Evolutionary conservation across 352 stramenopile species (phyloP).

Genomic region (Globisporangium cylindrosporum): DNA sequence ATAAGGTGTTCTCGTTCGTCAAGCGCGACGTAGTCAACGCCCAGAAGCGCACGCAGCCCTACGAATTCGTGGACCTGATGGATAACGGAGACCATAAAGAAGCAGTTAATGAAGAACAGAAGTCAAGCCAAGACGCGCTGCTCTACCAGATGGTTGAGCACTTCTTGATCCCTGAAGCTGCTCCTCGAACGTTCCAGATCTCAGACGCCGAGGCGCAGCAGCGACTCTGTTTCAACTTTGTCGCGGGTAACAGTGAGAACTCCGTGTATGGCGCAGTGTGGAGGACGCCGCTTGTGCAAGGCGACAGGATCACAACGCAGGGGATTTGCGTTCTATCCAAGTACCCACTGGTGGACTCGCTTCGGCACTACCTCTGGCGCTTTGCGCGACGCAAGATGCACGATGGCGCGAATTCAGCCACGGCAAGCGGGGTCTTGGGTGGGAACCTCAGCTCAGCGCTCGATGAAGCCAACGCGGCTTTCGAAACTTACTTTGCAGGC

Average conservation of each 20-base stretch:
- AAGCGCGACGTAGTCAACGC: slow-evolving; percentile 7
- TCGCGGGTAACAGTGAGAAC: slow-evolving; percentile 33
- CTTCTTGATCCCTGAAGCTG: slow-evolving; percentile 43
- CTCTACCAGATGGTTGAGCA: slow-evolving; percentile 34
- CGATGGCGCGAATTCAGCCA: neutral
- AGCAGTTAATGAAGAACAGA: neutral
- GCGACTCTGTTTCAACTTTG: slow-evolving; percentile 52
- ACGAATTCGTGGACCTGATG: slow-evolving; percentile 7
- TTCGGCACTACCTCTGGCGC: slow-evolving; percentile 36
- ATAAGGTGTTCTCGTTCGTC: slow-evolving; percentile 24
- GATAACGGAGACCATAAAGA: neutral
- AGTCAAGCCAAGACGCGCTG: neutral
- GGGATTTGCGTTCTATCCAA: slow-evolving; percentile 57
- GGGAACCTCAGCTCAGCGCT: neutral
- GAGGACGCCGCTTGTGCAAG: slow-evolving; percentile 19
- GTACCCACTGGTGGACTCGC: slow-evolving; percentile 45
- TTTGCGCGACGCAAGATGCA: slow-evolving; percentile 15
- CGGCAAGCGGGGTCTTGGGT: neutral
- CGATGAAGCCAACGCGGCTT: neutral
- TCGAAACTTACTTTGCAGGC: neutral
- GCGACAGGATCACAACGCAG: slow-evolving; percentile 7
- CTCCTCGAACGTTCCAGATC: slow-evolving; percentile 11
- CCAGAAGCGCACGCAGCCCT: slow-evolving; percentile 2
- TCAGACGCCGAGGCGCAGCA: slow-evolving; percentile 13
- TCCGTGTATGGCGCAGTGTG: slow-evolving; percentile 43